These are phyloP conservation scores for Fusarium secorum DNA, from an alignment of 2,329 filamentous ascomycete genomes.

Conservation along the genomic window DNA sequence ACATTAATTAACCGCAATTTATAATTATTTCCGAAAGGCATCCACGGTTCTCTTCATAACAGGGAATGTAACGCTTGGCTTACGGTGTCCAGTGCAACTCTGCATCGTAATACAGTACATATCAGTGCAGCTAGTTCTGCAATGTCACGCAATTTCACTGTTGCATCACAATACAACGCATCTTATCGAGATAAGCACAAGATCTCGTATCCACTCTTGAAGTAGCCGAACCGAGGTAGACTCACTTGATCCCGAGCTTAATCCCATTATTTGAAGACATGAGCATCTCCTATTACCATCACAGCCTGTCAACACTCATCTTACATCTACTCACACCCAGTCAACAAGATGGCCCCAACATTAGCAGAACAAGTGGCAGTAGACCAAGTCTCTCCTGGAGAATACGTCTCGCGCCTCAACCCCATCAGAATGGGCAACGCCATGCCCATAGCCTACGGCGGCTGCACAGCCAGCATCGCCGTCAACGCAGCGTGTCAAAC, in stretches of 20 bases:
- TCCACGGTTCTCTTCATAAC: rapidly evolving
- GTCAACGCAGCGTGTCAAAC: slow-evolving; percentile 52
- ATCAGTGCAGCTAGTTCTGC: neutral
- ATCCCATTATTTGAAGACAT: neutral
- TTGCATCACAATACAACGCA: neutral
- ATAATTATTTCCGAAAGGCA: too few species aligned
- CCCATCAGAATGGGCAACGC: slow-evolving; percentile 46
- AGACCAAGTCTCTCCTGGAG: slow-evolving; percentile 28
- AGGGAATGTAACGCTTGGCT: neutral
- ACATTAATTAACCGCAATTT: too few species aligned
- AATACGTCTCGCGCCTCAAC: slow-evolving; percentile 40
- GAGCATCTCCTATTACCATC: neutral
- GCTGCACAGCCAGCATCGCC: slow-evolving; percentile 52
- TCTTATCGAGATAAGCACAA: neutral
- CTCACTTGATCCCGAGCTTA: slow-evolving; percentile 2
- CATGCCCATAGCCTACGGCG: slow-evolving; percentile 53
- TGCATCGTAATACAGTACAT: neutral
- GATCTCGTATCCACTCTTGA: neutral
- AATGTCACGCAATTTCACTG: neutral
- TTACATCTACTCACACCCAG: neutral
- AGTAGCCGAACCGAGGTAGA: slow-evolving; percentile 11
- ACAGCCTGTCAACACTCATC: neutral
- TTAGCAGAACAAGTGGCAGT: slow-evolving; percentile 36
- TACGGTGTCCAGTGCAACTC: rapidly evolving
- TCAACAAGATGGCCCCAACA: slow-evolving; percentile 1